These are phyloP conservation scores for Cardiospermum halicacabum DNA, from an alignment of 345 rosid species.

Conservation along the genomic window DNA sequence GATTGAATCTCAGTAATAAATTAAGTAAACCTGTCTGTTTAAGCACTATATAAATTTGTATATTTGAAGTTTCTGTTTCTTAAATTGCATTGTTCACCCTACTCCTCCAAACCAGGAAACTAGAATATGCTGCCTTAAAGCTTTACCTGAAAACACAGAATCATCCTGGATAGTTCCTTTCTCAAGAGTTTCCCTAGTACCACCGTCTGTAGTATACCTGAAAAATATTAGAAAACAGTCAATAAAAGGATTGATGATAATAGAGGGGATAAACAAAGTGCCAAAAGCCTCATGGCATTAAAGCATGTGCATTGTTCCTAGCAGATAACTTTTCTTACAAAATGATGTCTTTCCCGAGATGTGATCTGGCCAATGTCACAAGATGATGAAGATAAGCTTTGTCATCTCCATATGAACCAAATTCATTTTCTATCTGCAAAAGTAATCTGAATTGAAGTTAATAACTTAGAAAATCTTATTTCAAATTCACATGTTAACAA, in stretches of 20 bases:
- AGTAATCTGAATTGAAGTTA: neutral
- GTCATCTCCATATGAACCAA: slow-evolving; percentile 91
- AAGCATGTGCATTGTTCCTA: neutral
- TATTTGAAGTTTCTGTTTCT: slow-evolving; percentile 1
- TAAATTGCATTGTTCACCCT: neutral
- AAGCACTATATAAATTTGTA: neutral
- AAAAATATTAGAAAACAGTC: slow-evolving; percentile 14
- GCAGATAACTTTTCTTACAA: slow-evolving; percentile 43
- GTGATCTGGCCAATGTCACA: slow-evolving; percentile 50
- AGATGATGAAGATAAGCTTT: slow-evolving; percentile 73
- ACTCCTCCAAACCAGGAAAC: neutral
- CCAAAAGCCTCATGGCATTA: neutral
- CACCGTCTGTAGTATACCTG: slow-evolving; percentile 97
- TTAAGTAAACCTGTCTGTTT: neutral
- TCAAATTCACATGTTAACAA: neutral
- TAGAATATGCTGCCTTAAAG: neutral
- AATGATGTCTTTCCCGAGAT: slow-evolving; percentile 58
- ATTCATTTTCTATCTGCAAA: slow-evolving; percentile 91
- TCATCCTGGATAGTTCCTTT: slow-evolving; percentile 66
- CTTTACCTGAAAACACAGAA: slow-evolving; percentile 71
- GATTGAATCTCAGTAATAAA: neutral
- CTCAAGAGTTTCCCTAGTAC: slow-evolving; percentile 60
- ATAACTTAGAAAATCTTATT: slow-evolving; percentile 8
- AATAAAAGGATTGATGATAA: slow-evolving; percentile 2
- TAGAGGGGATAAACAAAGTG: neutral